phyloP scores from a whole-genome alignment of 306 rosid species.

The Rosa rugosa region DNA sequence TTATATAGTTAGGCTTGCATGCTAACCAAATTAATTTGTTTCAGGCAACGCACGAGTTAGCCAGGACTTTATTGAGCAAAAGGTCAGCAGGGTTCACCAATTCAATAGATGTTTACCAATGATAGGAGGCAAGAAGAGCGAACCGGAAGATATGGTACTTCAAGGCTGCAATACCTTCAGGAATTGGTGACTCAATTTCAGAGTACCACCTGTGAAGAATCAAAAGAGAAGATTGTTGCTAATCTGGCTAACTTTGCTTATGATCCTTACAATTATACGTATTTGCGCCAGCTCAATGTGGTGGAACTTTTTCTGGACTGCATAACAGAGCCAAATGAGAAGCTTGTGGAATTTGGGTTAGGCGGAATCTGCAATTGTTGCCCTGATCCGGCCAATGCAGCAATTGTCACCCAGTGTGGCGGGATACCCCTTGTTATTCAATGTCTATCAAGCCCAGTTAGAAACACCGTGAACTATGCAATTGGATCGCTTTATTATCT shows the following conservation, averaged over 20 bases:
- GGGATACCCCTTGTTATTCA: slow-evolving; percentile 78
- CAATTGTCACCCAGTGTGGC: slow-evolving; percentile 47
- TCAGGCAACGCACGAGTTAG: neutral
- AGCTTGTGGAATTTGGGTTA: slow-evolving; percentile 79
- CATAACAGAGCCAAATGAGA: slow-evolving; percentile 83
- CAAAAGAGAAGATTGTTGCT: slow-evolving; percentile 70
- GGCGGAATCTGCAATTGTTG: slow-evolving; percentile 93
- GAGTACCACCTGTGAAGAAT: slow-evolving; percentile 53
- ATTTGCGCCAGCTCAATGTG: slow-evolving; percentile 85
- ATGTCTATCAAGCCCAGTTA: slow-evolving; percentile 86
- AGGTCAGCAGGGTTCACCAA: neutral
- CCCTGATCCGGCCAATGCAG: slow-evolving; percentile 65
- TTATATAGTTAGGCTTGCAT: neutral
- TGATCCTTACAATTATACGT: slow-evolving; percentile 82
- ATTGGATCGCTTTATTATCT: slow-evolving; percentile 75
- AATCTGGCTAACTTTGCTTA: slow-evolving; percentile 91
- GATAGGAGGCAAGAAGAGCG: slow-evolving; percentile 72
- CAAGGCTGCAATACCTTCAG: slow-evolving; percentile 81
- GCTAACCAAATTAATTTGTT: neutral
- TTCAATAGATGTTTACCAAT: slow-evolving; percentile 63
- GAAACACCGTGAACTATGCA: slow-evolving; percentile 82
- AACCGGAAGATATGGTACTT: slow-evolving; percentile 79
- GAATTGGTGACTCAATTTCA: slow-evolving; percentile 74
- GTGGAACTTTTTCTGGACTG: slow-evolving; percentile 91
- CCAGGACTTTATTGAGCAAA: neutral